Evolutionary conservation across 768 basidiomycete species (phyloP).

Genomic region (Gloeopeniophorella convolvens): DNA sequence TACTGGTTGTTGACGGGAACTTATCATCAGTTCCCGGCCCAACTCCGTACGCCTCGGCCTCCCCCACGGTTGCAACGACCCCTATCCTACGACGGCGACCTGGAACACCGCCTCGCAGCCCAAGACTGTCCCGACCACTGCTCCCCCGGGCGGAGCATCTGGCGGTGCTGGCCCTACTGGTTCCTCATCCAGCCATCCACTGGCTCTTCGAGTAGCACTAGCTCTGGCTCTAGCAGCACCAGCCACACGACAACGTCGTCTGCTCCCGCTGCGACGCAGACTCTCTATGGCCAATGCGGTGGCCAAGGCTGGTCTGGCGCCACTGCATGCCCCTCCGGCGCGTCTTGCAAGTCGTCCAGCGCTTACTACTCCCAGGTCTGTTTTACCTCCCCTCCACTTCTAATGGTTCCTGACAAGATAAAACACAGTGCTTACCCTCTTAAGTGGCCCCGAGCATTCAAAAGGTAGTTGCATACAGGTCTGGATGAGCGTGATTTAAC

Average conservation of each 20-base stretch:
- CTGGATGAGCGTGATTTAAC: no score
- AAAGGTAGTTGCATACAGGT: no score
- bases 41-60: slow-evolving; percentile 39
- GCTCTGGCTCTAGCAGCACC: background rate
- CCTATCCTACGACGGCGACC: slow-evolving; percentile 40
- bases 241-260: background rate
- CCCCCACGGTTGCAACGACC: slow-evolving; percentile 36
- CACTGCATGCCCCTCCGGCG: background rate
- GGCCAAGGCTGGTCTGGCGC: slow-evolving; percentile 1
- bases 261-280: slow-evolving; percentile 1
- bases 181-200: background rate
- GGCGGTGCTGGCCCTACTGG: background rate
- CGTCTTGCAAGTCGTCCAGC: background rate
- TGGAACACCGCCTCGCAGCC: slow-evolving; percentile 46
- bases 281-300: slow-evolving; percentile 2
- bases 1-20: slow-evolving; percentile 18
- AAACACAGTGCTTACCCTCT: no score
- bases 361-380: slow-evolving; percentile 5
- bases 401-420: no score
- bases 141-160: slow-evolving; percentile 1
- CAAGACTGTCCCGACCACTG: slow-evolving; percentile 39
- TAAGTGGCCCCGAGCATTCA: no score
- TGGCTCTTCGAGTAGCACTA: background rate
- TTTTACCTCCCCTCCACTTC: no score
- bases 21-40: slow-evolving; percentile 40